Base-by-base conservation (phyloP, 1,139 yeast genomes). In the Pichia terricola region DNA sequence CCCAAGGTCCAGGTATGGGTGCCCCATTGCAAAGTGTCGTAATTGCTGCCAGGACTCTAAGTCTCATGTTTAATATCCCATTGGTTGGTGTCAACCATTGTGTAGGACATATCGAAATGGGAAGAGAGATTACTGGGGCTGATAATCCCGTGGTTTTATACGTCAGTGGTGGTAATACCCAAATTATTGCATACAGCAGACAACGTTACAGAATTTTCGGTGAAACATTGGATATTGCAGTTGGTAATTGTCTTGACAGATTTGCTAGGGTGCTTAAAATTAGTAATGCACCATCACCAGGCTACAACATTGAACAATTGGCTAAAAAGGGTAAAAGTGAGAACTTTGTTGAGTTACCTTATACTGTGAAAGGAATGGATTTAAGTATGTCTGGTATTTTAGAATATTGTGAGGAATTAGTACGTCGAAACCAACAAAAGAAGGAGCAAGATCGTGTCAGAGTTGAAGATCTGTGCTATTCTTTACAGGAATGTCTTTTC, bases 1-100 rank as follows among this genome's bases (percentile, higher is more conserved):
- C 97, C 2, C 94, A 85, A 63, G 99, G 98, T 4, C 98, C 98
- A 0, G 99, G 99, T 2, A 94, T 91, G 98, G 99, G 98, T 3
- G 97, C 97, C 1, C 99, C 98, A 0, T 67, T 91, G 46, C 96
- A 91, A 56, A 79, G 94, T 50, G 96, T 88, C 35, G 97, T 84
- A 2, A 71, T 91, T 39, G 95, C 95, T 1, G 98, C 98, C 2
- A 70, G 99, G 57, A 81, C 96, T 0, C 66, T 89, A 40, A 70
- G 91, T 25, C 79, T 82, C 53, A 60, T 91, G 56, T 88, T 95
- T 95, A 60, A 75, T 5, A 68, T 84, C 31, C 98, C 98, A 0
- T 62, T 91, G 35, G 82, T 91, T 4, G 98, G 97, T 0, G 98
- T 94, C 1, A 94, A 91, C 57, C 98, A 91, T 62, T 91, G 99